Conservation (phyloP, 1,284 basidiomycete genomes). For the Anthracocystis walkeri region DNA sequence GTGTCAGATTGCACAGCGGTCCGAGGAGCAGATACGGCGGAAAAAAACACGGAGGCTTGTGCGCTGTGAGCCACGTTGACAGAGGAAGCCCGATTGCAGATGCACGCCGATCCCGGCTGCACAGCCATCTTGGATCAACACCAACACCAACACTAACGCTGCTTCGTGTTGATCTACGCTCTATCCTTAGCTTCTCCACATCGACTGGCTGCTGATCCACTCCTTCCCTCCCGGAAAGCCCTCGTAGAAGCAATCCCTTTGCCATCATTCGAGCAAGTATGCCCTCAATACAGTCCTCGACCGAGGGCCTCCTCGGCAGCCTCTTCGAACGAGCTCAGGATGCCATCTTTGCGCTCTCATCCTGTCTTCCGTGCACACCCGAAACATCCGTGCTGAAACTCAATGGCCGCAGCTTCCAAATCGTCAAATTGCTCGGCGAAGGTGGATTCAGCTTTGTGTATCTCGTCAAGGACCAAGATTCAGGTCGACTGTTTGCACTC, state of each 20-base stretch:
- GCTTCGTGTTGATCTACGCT: slow-evolving; percentile 29
- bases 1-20: background rate
- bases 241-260: too few relatives aligned
- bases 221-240: background rate
- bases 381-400: slow-evolving; percentile 55
- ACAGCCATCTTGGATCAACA: slow-evolving; percentile 5
- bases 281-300: slow-evolving; percentile 40
- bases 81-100: slow-evolving; percentile 3
- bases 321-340: slow-evolving; percentile 57
- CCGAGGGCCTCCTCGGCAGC: slow-evolving; percentile 22
- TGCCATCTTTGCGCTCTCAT: slow-evolving; percentile 54
- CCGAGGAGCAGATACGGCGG: slow-evolving; percentile 8
- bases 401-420: slow-evolving; percentile 63
- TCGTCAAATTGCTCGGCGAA: slow-evolving; percentile 66
- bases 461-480: slow-evolving; percentile 63
- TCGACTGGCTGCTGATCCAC: background rate
- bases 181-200: background rate
- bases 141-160: slow-evolving; percentile 3
- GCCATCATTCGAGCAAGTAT: slow-evolving; percentile 1
- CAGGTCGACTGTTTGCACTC: slow-evolving; percentile 65
- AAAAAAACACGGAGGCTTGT: too few relatives aligned
- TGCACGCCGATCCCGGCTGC: background rate
- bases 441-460: slow-evolving; percentile 69
- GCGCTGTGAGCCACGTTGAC: slow-evolving; percentile 5
- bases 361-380: slow-evolving; percentile 56